Conservation (phyloP, 2,329 filamentous ascomycete species). For the Talaromyces sp. region DNA sequence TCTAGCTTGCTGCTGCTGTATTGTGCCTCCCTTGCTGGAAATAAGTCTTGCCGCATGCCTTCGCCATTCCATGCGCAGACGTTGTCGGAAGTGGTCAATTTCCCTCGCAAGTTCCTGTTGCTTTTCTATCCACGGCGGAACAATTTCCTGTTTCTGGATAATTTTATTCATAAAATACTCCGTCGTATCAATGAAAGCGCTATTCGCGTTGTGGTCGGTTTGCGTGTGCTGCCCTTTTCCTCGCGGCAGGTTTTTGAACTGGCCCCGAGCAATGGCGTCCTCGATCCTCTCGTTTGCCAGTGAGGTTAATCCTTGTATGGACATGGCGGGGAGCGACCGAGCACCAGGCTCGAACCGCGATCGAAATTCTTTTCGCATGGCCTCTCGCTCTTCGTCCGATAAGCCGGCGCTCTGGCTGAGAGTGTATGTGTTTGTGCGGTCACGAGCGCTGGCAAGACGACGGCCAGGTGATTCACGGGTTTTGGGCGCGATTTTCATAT, state of each 20-base stretch:
- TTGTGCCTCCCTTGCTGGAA: constrained; percentile 65
- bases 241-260: constrained; percentile 78
- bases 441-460: constrained; percentile 53
- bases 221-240: constrained; percentile 66
- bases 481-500: constrained; percentile 41
- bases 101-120: constrained; percentile 79
- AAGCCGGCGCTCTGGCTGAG: constrained; percentile 52
- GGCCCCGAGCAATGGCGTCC: constrained; percentile 83
- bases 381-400: constrained; percentile 66
- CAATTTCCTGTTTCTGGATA: constrained; percentile 91
- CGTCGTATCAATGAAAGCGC: constrained; percentile 89
- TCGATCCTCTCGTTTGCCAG: constrained; percentile 90
- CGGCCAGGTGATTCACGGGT: constrained; percentile 39
- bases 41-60: constrained; percentile 76
- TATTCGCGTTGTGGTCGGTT: constrained; percentile 73
- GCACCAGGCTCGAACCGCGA: constrained; percentile 73
- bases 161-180: constrained; percentile 99
- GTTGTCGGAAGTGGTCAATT: constrained; percentile 61
- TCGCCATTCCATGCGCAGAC: constrained; percentile 78
- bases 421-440: constrained; percentile 52
- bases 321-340: constrained; percentile 62
- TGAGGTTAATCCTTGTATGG: constrained; percentile 70
- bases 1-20: constrained; percentile 65
- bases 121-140: constrained; percentile 98
- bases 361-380: constrained; percentile 65